Evolutionary conservation across 352 stramenopile species (phyloP).

Genomic region (Phytophthora quininea): DNA sequence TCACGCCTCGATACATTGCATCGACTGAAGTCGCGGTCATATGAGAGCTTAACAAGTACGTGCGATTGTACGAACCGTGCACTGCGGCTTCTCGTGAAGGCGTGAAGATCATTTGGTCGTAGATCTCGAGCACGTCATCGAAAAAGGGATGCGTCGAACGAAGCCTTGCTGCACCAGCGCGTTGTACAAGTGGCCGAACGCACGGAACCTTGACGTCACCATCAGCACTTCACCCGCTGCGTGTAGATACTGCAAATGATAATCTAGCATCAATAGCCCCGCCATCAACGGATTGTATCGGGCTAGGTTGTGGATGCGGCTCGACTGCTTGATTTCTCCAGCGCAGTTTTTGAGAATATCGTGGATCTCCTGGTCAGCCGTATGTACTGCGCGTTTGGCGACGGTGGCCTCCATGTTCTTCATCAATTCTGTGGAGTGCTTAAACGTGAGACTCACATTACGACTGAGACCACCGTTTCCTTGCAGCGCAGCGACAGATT

Average conservation of each 20-base stretch:
- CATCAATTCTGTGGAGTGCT: constrained; percentile 22
- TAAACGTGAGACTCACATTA: constrained; percentile 26
- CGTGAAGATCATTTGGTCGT: constrained; percentile 29
- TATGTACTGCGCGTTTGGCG: constrained; percentile 15
- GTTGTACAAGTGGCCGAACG: constrained; percentile 38
- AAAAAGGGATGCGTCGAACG: constrained; percentile 23
- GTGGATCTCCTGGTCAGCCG: constrained; percentile 13
- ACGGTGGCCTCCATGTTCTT: constrained; percentile 13
- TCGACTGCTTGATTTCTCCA: constrained; percentile 5
- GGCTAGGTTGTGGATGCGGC: constrained; percentile 2
- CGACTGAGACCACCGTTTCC: constrained; percentile 23
- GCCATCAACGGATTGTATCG: constrained; percentile 31
- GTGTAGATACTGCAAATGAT: constrained; percentile 25
- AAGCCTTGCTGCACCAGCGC: constrained; percentile 22
- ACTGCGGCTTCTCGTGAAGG: constrained; percentile 23
- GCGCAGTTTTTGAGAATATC: constrained; percentile 1
- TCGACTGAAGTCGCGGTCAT: constrained; percentile 22
- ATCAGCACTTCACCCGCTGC: constrained; percentile 15
- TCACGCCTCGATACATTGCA: constrained; percentile 17
- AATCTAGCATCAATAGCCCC: constrained; percentile 23
- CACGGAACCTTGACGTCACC: constrained; percentile 17
- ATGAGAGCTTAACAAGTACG: constrained; percentile 26
- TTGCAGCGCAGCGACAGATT: constrained; percentile 33
- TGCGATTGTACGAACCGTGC: constrained; percentile 24
- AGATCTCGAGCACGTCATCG: constrained; percentile 26